A percentile compares a stretch with the other conserved stretches of the same genome.
phyloP scores from a whole-genome alignment of 805 yeast species.

The Scheffersomyces stipitis region DNA sequence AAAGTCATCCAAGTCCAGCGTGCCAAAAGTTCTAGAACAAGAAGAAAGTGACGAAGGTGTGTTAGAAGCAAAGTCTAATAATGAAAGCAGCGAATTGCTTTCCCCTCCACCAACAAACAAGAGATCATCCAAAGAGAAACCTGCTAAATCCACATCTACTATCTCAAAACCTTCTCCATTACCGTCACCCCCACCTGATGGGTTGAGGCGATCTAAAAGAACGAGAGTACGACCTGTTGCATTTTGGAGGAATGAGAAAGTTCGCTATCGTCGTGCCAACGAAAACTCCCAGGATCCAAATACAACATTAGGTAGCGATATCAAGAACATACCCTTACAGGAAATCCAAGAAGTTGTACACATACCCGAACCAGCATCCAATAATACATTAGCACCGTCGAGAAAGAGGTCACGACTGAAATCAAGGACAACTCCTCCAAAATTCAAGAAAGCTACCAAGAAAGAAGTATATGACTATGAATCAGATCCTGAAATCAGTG shows the following conservation, averaged over 20 bases:
- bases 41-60: constrained; percentile 29
- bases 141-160: constrained; percentile 4
- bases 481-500: constrained; percentile 41
- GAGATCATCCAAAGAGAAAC: constrained; percentile 14
- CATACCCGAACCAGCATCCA: constrained; percentile 31
- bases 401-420: constrained; percentile 19
- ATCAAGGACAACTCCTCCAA: constrained; percentile 10
- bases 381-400: not conserved
- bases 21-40: constrained; percentile 10
- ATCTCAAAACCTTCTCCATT: constrained; percentile 28
- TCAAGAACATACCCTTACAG: constrained; percentile 47
- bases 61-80: constrained; percentile 7
- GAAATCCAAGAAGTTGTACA: constrained; percentile 61
- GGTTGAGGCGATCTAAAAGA: constrained; percentile 64
- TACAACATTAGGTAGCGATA: constrained; percentile 33
- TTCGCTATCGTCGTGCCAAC: constrained; percentile 50
- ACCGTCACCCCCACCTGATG: constrained; percentile 47
- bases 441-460: constrained; percentile 8
- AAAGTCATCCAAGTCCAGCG: constrained; percentile 6
- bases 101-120: constrained; percentile 11
- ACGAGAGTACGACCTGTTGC: constrained; percentile 70
- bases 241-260: constrained; percentile 80
- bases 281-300: constrained; percentile 42
- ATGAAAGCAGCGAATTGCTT: constrained; percentile 6
- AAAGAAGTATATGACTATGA: constrained; percentile 27